Percentiles rank a stretch among this genome's conserved stretches.
phyloP scores from a whole-genome alignment of 805 yeast genomes.

The Saccharomyces kudriavzevii region DNA sequence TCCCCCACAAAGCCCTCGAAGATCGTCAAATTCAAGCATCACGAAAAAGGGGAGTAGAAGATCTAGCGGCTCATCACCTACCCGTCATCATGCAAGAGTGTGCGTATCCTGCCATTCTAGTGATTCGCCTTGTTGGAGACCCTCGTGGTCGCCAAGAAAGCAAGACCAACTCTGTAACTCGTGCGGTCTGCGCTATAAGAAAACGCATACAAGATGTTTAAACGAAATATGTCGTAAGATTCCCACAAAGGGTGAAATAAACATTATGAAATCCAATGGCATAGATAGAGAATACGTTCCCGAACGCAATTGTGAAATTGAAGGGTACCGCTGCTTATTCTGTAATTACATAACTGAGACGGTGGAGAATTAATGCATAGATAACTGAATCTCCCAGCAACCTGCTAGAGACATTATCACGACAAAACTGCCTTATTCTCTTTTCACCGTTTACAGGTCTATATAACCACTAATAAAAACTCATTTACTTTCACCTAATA shows the following conservation, averaged over 20 bases:
- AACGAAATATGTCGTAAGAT: conserved; percentile 70
- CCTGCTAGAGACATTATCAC: background rate
- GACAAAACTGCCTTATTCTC: background rate
- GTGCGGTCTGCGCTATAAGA: conserved; percentile 90
- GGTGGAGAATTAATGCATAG: background rate
- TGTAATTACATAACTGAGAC: conserved; percentile 26
- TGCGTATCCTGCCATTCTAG: conserved; percentile 88
- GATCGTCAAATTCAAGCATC: conserved; percentile 1
- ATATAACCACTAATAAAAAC: background rate
- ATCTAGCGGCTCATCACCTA: conserved; percentile 5
- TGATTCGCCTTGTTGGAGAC: conserved; percentile 97
- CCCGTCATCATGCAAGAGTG: conserved; percentile 35
- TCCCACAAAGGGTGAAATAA: conserved; percentile 95
- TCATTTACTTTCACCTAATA: background rate
- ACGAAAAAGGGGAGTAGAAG: conserved; percentile 7
- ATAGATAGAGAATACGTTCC: conserved; percentile 28
- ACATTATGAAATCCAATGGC: conserved; percentile 72
- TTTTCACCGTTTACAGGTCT: background rate
- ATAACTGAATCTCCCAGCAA: background rate
- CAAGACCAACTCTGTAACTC: conserved; percentile 96
- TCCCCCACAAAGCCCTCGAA: conserved; percentile 6
- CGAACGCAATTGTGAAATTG: conserved; percentile 20
- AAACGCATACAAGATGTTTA: conserved; percentile 85
- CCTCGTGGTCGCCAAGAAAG: conserved; percentile 74
- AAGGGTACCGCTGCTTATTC: conserved; percentile 46